Evolutionary conservation across 129 eudicot genomes (phyloP), one percentile per base, ranked within the genome.

Genomic region (Lonicera japonica): DNA sequence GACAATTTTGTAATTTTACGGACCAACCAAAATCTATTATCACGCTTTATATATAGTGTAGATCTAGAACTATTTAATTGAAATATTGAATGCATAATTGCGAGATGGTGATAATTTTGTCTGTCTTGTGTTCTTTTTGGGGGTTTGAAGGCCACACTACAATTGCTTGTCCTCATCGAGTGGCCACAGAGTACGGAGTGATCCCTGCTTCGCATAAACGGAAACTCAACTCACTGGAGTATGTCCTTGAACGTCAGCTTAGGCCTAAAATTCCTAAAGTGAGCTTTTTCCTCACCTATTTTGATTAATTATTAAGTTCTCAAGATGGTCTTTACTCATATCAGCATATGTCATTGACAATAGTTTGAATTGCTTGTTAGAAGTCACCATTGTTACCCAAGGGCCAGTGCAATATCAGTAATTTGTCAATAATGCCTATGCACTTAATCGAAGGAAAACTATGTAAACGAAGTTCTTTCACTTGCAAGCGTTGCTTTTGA

Each of bases 141-240:
- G 92, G 88, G 41, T 15, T 58, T 77, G 75, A 82, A 94, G 99
- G 99, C 64, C 99, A 94, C 65, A 94, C 96, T 8, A 94, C 99
- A 0, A 68, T 83, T 64, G 72, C 72, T 22, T 94, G 99, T 73
- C 99, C 99, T 25, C 99, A 94, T 52, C 79, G 95, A 68, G 96
- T 77, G 54, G 92, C 99, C 22, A 88, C 88, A 58, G 99, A 94
- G 81, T 77, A 73, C 55, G 99, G 99, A 46, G 92, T 94, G 43
- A 66, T 79, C 73, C 99, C 99, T 54, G 83, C 96, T 43, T 83
- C 92, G 45, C 83, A 64, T 17, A 88, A 79, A 75, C 73, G 70
- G 40, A 51, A 81, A 17, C 77, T 64, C 38, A 86, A 72, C 57
- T 65, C 95, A 3, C 64, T 94, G 69, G 82, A 82, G 25, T 94